phyloP scores from a whole-genome alignment of 345 rosid species.

The Noccaea bulbosa region DNA sequence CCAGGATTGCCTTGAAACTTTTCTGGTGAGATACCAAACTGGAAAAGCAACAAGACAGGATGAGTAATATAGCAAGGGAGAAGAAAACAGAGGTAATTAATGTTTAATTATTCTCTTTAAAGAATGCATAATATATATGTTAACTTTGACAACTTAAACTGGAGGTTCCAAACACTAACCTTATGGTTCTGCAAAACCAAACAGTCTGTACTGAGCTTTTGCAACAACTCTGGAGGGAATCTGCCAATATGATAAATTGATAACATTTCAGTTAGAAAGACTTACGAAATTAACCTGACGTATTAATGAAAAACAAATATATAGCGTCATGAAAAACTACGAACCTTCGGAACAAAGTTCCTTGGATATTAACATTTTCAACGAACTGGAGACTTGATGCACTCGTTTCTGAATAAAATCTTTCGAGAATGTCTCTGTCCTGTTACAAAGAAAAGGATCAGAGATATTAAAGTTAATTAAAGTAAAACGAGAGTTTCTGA shows the following conservation, averaged over 20 bases:
- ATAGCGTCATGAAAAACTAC: conserved; percentile 5
- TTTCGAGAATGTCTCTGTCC: conserved; percentile 82
- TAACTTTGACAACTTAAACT: not conserved
- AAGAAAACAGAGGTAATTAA: no score
- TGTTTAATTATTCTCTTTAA: no score
- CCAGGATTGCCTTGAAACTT: conserved; percentile 50
- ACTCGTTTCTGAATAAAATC: conserved; percentile 61
- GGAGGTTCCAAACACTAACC: conserved; percentile 49
- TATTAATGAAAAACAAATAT: not conserved
- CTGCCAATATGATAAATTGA: conserved; percentile 48
- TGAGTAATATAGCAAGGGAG: not conserved
- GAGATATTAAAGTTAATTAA: conserved; percentile 7
- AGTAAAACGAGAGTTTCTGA: conserved; percentile 16
- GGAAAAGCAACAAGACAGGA: conserved; percentile 11
- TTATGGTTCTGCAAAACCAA: conserved; percentile 90
- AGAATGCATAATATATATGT: not conserved
- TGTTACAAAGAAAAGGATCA: conserved; percentile 44
- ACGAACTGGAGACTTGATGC: conserved; percentile 86
- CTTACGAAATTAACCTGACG: not conserved
- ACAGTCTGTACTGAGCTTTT: conserved; percentile 71
- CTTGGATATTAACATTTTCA: conserved; percentile 56
- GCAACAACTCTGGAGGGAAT: conserved; percentile 70
- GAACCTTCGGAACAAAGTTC: conserved; percentile 90
- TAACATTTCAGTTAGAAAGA: not conserved
- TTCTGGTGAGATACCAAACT: conserved; percentile 83